Evolutionary conservation across 2,329 filamentous ascomycete genomes (phyloP).

Genomic region (Fusarium sp.): DNA sequence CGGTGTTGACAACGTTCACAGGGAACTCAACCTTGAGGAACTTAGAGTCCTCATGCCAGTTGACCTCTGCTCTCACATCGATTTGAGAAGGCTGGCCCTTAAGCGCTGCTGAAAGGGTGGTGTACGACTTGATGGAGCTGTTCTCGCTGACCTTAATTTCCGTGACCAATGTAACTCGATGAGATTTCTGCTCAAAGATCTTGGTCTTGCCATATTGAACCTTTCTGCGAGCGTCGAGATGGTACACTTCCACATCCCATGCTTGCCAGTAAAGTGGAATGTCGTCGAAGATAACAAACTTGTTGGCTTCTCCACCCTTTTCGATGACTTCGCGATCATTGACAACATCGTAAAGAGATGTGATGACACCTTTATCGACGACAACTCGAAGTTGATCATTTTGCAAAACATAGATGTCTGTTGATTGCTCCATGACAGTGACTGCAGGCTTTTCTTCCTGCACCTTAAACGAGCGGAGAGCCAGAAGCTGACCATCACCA

Average conservation of each 20-base stretch:
- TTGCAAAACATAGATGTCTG: constrained; percentile 80
- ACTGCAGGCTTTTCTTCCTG: constrained; percentile 62
- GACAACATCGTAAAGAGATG: constrained; percentile 82
- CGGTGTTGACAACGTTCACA: constrained; percentile 88
- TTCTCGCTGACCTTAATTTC: constrained; percentile 88
- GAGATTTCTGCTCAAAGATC: constrained; percentile 77
- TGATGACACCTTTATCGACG: constrained; percentile 82
- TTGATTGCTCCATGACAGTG: constrained; percentile 62
- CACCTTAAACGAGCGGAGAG: constrained; percentile 64
- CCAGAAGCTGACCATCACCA: constrained; percentile 67
- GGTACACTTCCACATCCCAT: constrained; percentile 98
- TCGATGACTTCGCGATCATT: constrained; percentile 83
- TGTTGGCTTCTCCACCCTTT: constrained; percentile 81
- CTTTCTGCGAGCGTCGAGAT: constrained; percentile 87
- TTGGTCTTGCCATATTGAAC: constrained; percentile 76
- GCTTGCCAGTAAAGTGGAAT: constrained; percentile 98
- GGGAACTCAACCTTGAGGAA: constrained; percentile 99
- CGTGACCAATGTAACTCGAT: constrained; percentile 85
- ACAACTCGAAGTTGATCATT: constrained; percentile 82
- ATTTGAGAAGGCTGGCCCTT: constrained; percentile 73
- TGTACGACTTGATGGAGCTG: constrained; percentile 87
- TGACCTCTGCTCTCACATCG: constrained; percentile 86
- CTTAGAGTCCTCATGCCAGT: constrained; percentile 97
- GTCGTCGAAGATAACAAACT: constrained; percentile 95
- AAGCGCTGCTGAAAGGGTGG: constrained; percentile 80